Evolutionary conservation across 441 rosid genomes (phyloP).

Genomic region (Metrosideros polymorpha): DNA sequence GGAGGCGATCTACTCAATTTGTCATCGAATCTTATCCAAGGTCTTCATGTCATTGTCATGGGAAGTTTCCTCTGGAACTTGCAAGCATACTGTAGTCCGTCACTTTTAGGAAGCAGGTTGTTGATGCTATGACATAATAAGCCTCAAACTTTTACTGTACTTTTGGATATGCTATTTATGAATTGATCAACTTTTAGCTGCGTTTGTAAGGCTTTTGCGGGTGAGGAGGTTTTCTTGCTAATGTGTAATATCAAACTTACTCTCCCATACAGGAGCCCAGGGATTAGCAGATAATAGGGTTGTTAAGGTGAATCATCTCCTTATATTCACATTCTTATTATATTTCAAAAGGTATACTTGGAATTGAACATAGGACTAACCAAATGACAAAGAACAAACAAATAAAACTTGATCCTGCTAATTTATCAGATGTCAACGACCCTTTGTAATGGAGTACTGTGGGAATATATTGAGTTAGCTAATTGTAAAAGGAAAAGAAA

Average conservation of each 20-base stretch:
- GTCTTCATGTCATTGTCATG: neutral
- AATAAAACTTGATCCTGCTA: neutral
- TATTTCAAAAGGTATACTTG: neutral
- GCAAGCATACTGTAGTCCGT: neutral
- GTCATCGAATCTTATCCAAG: neutral
- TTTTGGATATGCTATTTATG: neutral
- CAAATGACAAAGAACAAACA: neutral
- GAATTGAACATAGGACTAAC: neutral
- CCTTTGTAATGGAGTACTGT: neutral
- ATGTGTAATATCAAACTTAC: neutral
- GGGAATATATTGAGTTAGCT: neutral
- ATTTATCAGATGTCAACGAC: neutral
- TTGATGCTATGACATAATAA: neutral
- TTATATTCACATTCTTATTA: neutral
- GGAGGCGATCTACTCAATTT: neutral
- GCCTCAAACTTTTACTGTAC: neutral
- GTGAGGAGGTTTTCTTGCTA: neutral
- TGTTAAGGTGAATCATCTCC: constrained; percentile 51
- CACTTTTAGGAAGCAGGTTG: neutral
- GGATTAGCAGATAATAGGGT: constrained; percentile 98
- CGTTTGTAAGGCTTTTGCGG: neutral
- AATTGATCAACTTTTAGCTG: neutral
- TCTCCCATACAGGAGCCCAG: constrained; percentile 93
- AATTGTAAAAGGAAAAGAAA: neutral
- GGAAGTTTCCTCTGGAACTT: neutral